Evolutionary conservation across 192 early-diverging fungal species (phyloP).

Genomic region (Gaertneriomyces semiglobifer): DNA sequence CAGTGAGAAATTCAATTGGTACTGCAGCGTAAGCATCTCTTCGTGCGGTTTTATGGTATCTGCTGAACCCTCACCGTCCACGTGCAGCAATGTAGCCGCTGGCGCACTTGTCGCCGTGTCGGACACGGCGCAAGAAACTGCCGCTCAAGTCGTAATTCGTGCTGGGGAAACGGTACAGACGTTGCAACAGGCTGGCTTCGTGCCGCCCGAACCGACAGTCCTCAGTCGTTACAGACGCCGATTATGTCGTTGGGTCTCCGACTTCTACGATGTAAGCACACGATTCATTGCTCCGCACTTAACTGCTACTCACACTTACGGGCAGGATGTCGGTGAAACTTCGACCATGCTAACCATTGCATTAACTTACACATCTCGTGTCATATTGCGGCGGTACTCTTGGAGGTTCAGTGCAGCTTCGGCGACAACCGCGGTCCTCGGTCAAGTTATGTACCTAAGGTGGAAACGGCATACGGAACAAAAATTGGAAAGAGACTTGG

Average conservation of each 20-base stretch:
- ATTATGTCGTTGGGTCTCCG: slow-evolving; percentile 8
- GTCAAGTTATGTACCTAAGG: slow-evolving; percentile 19
- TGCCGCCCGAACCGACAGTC: slow-evolving; percentile 19
- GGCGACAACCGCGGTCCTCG: neutral
- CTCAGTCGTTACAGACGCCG: neutral
- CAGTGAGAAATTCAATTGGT: slow-evolving; percentile 14
- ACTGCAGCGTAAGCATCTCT: slow-evolving; percentile 19
- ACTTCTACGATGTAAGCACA: slow-evolving; percentile 6
- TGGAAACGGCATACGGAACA: slow-evolving; percentile 19
- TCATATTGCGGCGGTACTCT: neutral
- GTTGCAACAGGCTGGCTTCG: slow-evolving; percentile 20
- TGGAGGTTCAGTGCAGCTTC: slow-evolving; percentile 1
- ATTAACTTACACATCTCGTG: slow-evolving; percentile 5
- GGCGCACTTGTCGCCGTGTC: slow-evolving; percentile 7
- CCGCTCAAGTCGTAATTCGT: slow-evolving; percentile 1
- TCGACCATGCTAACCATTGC: slow-evolving; percentile 16
- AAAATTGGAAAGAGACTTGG: slow-evolving; percentile 18
- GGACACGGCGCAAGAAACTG: slow-evolving; percentile 16
- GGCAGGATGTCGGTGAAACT: slow-evolving; percentile 15
- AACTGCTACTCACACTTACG: neutral
- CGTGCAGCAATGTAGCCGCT: slow-evolving; percentile 5
- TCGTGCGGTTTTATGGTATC: neutral
- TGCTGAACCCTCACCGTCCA: neutral
- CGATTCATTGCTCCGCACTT: neutral
- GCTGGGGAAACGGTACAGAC: slow-evolving; percentile 19